phyloP scores from a whole-genome alignment of 306 rosid species.

The Pyrus pyrifolia region DNA sequence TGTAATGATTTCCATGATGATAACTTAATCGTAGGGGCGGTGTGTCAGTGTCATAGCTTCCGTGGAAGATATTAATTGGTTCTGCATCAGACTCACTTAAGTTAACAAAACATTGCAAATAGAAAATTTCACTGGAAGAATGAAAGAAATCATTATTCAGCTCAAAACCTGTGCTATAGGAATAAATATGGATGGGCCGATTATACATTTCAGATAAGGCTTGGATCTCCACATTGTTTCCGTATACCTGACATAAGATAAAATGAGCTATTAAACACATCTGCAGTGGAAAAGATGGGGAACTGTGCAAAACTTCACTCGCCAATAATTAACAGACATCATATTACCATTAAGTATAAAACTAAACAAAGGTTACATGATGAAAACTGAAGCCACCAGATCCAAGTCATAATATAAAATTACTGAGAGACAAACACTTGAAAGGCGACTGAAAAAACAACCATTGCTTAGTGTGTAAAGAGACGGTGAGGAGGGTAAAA shows the following conservation, averaged over 20 bases:
- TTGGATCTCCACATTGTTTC: constrained; percentile 94
- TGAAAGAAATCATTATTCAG: background rate
- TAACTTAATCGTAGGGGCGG: constrained; percentile 89
- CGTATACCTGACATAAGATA: constrained; percentile 67
- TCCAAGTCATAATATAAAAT: background rate
- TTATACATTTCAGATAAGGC: constrained; percentile 91
- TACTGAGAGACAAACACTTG: background rate
- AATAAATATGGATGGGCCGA: constrained; percentile 89
- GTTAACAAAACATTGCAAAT: constrained; percentile 9
- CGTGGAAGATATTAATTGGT: constrained; percentile 91
- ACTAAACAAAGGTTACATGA: background rate
- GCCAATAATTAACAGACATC: background rate
- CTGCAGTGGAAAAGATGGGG: constrained; percentile 3
- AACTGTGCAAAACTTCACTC: background rate
- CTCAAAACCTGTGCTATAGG: constrained; percentile 60
- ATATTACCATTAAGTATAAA: background rate
- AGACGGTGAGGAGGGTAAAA: background rate
- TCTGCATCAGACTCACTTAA: constrained; percentile 41
- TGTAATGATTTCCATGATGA: constrained; percentile 95
- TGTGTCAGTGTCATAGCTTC: constrained; percentile 69
- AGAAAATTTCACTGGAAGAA: background rate
- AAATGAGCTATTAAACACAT: background rate
- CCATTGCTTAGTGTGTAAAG: background rate
- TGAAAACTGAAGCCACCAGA: background rate
- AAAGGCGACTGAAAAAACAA: background rate